Evolutionary conservation across 768 basidiomycete species (phyloP), one percentile per base, ranked within the genome.

Genomic region (Tylopilus rubrobrunneus): DNA sequence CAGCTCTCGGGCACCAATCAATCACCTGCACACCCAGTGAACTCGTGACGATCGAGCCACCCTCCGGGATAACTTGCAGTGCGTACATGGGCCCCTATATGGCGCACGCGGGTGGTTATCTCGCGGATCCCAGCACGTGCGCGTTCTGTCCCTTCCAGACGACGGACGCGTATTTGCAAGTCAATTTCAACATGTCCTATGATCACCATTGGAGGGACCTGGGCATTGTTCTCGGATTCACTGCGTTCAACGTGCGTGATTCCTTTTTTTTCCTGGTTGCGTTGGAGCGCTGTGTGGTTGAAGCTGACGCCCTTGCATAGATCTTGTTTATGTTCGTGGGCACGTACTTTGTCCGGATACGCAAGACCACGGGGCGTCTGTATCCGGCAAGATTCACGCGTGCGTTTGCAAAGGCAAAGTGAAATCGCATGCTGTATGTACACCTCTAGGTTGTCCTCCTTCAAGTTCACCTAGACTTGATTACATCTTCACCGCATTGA

Each of bases 1-100:
- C 31, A 76, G 80, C 69, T 5, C 59, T 81, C 19, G 80, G 78
- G 5, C 57, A 63, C 34, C 71, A 74, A 49, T 45, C 61, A 0
- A 69, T 83, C 39, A 67, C 61, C 7, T 89, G 89, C 67, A 67
- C 81, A 1, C 48, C 68, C 1, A 63, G 69, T 48, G 88, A 90
- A 67, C 71, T 78, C 28, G 77, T 82, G 45, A 62, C 63, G 9
- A 64, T 90, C 34, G 65, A 77, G 11, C 81, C 87, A 1, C 81
- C 83, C 1, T 55, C 68, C 1, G 84, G 82, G 2, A 60, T 74
- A 54, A 81, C 74, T 5, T 90, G 89, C 61, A 60, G 59, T 4
- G 54, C 73, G 4, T 89, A 81, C 64, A 69, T 86, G 64, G 45
- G 66, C 19, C 62, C 70, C 0, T 90, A 77, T 68, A 81, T 85